Evolutionary conservation across 139 green algal genomes (phyloP), one percentile per base, ranked within the genome.

Genomic region (Diplosphaera chodatii): DNA sequence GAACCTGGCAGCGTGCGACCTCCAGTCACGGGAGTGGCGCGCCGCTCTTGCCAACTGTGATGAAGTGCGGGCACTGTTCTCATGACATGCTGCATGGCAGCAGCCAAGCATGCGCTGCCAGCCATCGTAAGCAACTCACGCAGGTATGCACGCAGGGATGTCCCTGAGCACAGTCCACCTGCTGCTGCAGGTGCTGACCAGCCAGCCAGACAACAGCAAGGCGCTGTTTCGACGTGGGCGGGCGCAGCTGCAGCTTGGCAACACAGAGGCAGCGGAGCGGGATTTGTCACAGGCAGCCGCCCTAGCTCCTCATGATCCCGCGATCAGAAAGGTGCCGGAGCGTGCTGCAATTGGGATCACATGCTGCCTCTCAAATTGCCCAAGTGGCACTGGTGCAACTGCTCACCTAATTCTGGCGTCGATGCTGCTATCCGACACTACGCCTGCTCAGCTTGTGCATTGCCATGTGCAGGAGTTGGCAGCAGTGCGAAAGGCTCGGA

Each of bases 141-240:
- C n/a, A n/a, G n/a, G n/a, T n/a, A n/a, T n/a, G n/a, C 32, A 67
- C 10, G 28, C 5, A 21, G 23, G 40, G 55, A 55, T 23, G 40
- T 34, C 20, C 40, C 32, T 55, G 32, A 37, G 18, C 33, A 56
- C 8, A 22, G 32, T 68, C 40, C 32, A 34, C 15, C 1, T 66
- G 15, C 5, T 31, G 41, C 20, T 27, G 28, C 41, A 73, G 68
- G 13, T 73, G 68, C 22, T 68, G 4, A 48, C 4, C n/a, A 72
- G 27, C 16, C 41, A 32, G 30, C 68, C 63, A 28, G 63, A 81
- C 18, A 16, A 27, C 2, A 40, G 27, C 8, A 84, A 96, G 76
- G 89, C 90, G 63, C 78, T 93, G 34, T 96, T 90, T 80, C 80
- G 90, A 16, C 70, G 90, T 0, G 89, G 78, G 22, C 75, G 66